phyloP scores from a whole-genome alignment of 176 grass and related monocot species.

The Microstegium vimineum region DNA sequence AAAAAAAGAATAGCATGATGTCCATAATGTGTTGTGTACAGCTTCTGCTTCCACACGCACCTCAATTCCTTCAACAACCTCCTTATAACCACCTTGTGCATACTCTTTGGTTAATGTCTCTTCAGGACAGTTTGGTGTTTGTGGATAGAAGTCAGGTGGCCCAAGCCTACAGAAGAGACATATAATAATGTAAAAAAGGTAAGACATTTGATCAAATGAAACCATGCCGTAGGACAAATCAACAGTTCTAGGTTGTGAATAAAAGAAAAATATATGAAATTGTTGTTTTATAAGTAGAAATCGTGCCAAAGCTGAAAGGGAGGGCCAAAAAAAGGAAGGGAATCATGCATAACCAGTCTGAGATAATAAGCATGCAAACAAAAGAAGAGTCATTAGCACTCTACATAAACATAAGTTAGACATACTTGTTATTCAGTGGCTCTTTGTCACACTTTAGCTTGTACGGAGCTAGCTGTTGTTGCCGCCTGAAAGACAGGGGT shows the following conservation, averaged over 20 bases:
- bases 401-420: conserved; percentile 5
- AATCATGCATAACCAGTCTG: neutral
- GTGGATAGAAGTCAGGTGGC: conserved; percentile 94
- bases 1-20: neutral
- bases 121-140: conserved; percentile 89
- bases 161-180: conserved; percentile 72
- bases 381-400: neutral
- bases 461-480: conserved; percentile 76
- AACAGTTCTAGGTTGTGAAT: neutral
- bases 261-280: neutral
- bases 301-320: neutral
- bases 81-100: conserved; percentile 90
- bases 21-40: neutral
- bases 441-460: conserved; percentile 96
- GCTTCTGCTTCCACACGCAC: conserved; percentile 39
- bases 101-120: conserved; percentile 98
- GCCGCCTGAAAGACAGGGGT: conserved; percentile 63
- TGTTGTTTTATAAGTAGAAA: neutral
- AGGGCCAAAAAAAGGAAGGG: neutral
- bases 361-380: neutral
- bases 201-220: neutral
- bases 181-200: conserved; percentile 2
- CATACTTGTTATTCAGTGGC: conserved; percentile 79
- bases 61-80: conserved; percentile 99
- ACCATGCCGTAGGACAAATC: conserved; percentile 3